Evolutionary conservation across 495 filamentous ascomycete genomes (phyloP), one percentile per base, ranked within the genome.

Genomic region (Tetracladium marchalianum): DNA sequence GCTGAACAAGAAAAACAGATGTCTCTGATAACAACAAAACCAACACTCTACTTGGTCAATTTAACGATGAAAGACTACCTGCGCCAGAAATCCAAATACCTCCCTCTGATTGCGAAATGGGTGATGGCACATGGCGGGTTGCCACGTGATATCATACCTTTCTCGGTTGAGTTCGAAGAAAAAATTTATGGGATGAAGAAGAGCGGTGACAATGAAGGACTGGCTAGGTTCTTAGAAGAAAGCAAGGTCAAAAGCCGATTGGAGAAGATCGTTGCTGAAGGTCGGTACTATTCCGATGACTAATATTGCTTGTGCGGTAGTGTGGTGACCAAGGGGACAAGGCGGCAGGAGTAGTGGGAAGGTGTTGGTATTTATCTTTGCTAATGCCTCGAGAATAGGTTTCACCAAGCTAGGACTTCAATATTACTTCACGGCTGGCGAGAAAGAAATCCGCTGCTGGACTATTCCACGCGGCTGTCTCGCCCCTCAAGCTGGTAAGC

Each of bases 391-490:
- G 3, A 3, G 22, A 3, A 27, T 24, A 50, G 58, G 58, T 10
- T 62, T 61, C 44, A 58, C 49, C n/a, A 56, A 57, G 39, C 49
- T 62, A 2, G 57, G 59, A 1, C 39, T 64, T 31, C 54, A 59
- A 27, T 62, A 62, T 41, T 62, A 60, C 49, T 64, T 64, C 47
- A 64, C 59, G n/a, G 59, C 57, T 4, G 62, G 60, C 22, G 58
- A 60, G 52, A 62, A 64, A 41, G 62, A 64, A 47, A 57, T 64
- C 41, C 44, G 58, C 27, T 60, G 57, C 47, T 64, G 62, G 62
- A 56, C 60, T 4, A 59, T 64, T 27, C 52, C 49, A 11, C 37
- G 22, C 10, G 56, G 56, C 1, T 48, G 43, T 51, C 34, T 51
- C 0, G 53, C 53, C 1, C 53, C 52, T 1, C 53, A 55, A 49